Base-by-base conservation (phyloP, 441 rosid genomes). In the Populus hybrid region DNA sequence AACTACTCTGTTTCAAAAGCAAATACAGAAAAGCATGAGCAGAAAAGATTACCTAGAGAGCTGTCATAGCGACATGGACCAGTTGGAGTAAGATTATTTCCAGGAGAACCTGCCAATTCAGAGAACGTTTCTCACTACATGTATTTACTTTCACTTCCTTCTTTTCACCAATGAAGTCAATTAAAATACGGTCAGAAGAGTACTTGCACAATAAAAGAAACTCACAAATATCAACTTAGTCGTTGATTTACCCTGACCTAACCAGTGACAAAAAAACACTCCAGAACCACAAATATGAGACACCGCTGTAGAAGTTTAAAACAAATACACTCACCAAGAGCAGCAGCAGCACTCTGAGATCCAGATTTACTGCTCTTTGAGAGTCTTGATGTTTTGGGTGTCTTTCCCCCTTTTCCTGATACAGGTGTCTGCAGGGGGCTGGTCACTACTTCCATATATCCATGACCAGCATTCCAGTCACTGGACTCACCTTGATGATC, bases 1-100 rank as follows among this genome's bases (percentile, higher is more conserved):
- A 28, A 23, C 66, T 61, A 69, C 75, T 73, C n/a, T 71, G 6
- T 38, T 72, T 35, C 9, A 61, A 46, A 61, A 34, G 74, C 57
- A 21, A 76, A 40, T 3, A 6, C 46, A 63, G 38, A 77, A 73
- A 74, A 23, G 69, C 65, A 21, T 26, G 21, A 78, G 21, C 61
- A 69, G 70, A 80, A 80, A 69, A 63, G 72, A 66, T 86, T 90
- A 96, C 99, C 98, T 57, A 96, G 85, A 32, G 99, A 96, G 87
- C 99, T 96, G 87, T 96, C 99, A 85, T 94, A 96, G 57, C 99
- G 98, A 85, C 98, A 96, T 74, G 98, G 89, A 84, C 99, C 97
- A 11, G 89, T 82, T 42, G 92, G 95, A 11, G 94, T 85, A 74
- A 91, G 90, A 88, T 91, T 96, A 83, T 85, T 89, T 81, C 90